Evolutionary conservation across 805 yeast genomes (phyloP).

Genomic region (Torulaspora microellipsoides): DNA sequence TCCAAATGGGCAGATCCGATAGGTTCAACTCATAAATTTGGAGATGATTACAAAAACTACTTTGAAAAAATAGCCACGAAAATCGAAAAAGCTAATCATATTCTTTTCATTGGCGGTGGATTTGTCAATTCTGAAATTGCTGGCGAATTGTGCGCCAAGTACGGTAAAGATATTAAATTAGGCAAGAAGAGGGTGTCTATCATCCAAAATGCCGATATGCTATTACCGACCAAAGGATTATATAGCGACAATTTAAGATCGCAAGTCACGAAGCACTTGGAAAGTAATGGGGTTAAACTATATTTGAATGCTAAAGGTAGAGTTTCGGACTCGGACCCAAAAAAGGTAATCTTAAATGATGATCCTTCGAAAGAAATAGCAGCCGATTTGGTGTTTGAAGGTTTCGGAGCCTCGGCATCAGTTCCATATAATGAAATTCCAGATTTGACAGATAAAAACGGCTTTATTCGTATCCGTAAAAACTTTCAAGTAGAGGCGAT

Average conservation of each 20-base stretch:
- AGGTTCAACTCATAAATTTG: slow-evolving; percentile 13
- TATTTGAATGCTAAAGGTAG: slow-evolving; percentile 13
- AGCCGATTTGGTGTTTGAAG: slow-evolving; percentile 19
- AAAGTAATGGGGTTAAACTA: slow-evolving; percentile 15
- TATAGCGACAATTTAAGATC: slow-evolving; percentile 15
- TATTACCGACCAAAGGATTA: slow-evolving; percentile 14
- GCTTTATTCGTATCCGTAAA: slow-evolving; percentile 20
- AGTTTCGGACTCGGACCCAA: slow-evolving; percentile 2
- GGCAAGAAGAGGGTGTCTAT: slow-evolving; percentile 23
- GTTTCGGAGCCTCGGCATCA: slow-evolving; percentile 21
- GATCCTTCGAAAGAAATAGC: slow-evolving; percentile 3
- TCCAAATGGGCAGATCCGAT: slow-evolving; percentile 30
- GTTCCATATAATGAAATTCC: slow-evolving; percentile 19
- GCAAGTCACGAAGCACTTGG: slow-evolving; percentile 15
- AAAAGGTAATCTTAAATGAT: slow-evolving; percentile 4
- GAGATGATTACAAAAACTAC: slow-evolving; percentile 14
- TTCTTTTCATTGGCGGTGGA: slow-evolving; percentile 36
- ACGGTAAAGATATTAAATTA: slow-evolving; percentile 9
- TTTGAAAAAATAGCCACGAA: slow-evolving; percentile 12
- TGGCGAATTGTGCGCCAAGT: slow-evolving; percentile 32
- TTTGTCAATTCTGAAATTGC: slow-evolving; percentile 30
- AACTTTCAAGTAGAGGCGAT: slow-evolving; percentile 22
- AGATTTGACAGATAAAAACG: slow-evolving; percentile 11
- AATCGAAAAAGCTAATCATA: slow-evolving; percentile 22
- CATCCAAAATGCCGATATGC: slow-evolving; percentile 19